Evolutionary conservation across 148 eudicot genomes (phyloP).

Genomic region (Cornus suecica): DNA sequence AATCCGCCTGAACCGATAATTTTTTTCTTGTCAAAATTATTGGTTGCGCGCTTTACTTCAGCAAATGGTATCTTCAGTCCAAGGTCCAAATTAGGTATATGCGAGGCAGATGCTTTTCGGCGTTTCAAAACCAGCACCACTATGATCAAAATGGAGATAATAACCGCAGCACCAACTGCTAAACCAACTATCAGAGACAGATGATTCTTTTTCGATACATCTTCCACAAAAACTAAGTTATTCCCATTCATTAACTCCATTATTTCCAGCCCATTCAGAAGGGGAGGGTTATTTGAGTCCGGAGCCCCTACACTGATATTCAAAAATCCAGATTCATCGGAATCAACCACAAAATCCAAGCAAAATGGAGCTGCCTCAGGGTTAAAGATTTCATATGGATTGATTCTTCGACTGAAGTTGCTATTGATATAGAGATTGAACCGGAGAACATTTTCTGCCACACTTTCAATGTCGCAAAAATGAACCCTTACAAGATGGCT

Average conservation of each 20-base stretch:
- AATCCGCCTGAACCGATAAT: slow-evolving; percentile 59
- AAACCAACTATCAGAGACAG: slow-evolving; percentile 18
- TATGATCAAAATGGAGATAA: slow-evolving; percentile 12
- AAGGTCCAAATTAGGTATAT: slow-evolving; percentile 29
- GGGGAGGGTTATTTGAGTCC: background rate
- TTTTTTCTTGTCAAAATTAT: slow-evolving; percentile 27
- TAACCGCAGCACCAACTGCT: slow-evolving; percentile 20
- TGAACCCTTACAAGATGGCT: slow-evolving; percentile 31
- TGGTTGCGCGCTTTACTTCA: slow-evolving; percentile 37
- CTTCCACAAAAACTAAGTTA: background rate
- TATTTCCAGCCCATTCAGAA: slow-evolving; percentile 54
- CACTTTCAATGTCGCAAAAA: slow-evolving; percentile 34
- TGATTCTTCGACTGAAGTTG: background rate
- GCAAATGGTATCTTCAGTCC: slow-evolving; percentile 33
- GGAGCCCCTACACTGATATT: slow-evolving; percentile 28
- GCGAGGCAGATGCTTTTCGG: slow-evolving; percentile 16
- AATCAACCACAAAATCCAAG: slow-evolving; percentile 29
- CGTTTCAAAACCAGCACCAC: slow-evolving; percentile 9
- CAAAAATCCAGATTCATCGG: slow-evolving; percentile 24
- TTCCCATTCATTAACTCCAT: slow-evolving; percentile 21
- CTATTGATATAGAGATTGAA: slow-evolving; percentile 29
- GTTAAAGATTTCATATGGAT: background rate
- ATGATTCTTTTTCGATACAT: background rate
- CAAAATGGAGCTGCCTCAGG: slow-evolving; percentile 27
- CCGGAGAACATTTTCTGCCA: fast-evolving